Evolutionary conservation across 352 stramenopile genomes (phyloP), one percentile per base, ranked within the genome.

Genomic region (Phytophthora megakarya): DNA sequence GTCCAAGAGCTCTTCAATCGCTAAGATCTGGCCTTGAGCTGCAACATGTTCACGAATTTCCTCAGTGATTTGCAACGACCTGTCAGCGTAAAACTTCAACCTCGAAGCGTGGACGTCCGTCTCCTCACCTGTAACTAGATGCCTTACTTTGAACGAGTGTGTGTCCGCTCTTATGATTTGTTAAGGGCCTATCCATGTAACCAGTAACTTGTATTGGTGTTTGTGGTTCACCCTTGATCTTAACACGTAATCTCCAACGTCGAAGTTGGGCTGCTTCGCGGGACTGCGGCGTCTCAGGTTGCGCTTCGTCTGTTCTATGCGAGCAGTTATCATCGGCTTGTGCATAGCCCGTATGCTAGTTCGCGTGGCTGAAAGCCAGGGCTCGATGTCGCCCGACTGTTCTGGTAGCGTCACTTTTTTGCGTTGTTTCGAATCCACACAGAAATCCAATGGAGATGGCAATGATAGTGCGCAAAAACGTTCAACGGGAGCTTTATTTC

Each of bases 171-270:
- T n/a, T 11, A 42, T 53, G 8, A 80, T 59, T 5, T 52, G 30
- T 35, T 73, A 79, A 0, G n/a, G 61, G 57, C 72, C 75, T 9
- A 76, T 50, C 72, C 65, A 80, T 18, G 61, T 78, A 4, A 75
- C 57, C 12, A 72, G 12, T 9, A 77, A 35, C 52, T 78, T 83
- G 47, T 66, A n/a, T 10, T 58, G 23, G 23, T 70, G 49, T 10
- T 65, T 65, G 21, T 58, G 26, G 50, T 78, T 64, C 3, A 74
- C 65, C 13, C 70, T 43, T 9, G 72, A 78, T 15, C 67, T 23
- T 11, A 78, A 21, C 3, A 80, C 75, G 33, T 64, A 74, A 44
- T 80, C 67, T 15, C 67, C 71, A 0, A 67, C 58, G 9, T 44
- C 37, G 21, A 77, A 76, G 30, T 72, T 71, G 2, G 39, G 18